phyloP scores from a whole-genome alignment of 163 green algal genomes.

The Volvox carteri region DNA sequence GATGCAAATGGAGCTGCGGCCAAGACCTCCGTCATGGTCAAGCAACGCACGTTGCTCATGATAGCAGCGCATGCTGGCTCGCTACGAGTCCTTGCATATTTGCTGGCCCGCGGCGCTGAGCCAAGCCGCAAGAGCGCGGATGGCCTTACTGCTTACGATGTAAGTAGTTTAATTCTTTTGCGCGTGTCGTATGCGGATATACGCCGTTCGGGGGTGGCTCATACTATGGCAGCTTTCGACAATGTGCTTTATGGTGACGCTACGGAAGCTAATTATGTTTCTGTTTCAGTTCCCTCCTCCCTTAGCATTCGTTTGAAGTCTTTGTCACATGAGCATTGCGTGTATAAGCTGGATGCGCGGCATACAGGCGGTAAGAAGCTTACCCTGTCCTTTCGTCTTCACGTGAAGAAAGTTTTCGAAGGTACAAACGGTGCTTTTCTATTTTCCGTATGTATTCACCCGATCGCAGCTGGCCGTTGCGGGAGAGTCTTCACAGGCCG shows the following conservation, averaged over 20 bases:
- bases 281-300: too few relatives aligned
- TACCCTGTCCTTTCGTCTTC: background rate
- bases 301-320: too few relatives aligned
- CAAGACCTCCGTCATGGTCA: conserved; percentile 60
- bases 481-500: conserved; percentile 28
- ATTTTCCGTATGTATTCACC: background rate
- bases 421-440: background rate
- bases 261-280: too few relatives aligned
- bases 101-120: conserved; percentile 49
- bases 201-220: too few relatives aligned
- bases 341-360: background rate
- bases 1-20: conserved; percentile 1
- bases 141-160: conserved; percentile 44
- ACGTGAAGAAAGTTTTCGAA: background rate
- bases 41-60: conserved; percentile 62
- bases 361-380: too few relatives aligned
- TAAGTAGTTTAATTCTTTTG: conserved; percentile 20
- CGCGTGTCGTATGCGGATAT: background rate
- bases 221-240: too few relatives aligned
- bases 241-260: too few relatives aligned
- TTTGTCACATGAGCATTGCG: background rate
- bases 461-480: conserved; percentile 38
- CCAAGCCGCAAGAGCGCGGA: conserved; percentile 32
- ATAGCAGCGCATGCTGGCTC: conserved; percentile 26
- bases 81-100: conserved; percentile 34